Conservation (phyloP, 164 flowering plant genomes). For the Tinospora cordifolia region DNA sequence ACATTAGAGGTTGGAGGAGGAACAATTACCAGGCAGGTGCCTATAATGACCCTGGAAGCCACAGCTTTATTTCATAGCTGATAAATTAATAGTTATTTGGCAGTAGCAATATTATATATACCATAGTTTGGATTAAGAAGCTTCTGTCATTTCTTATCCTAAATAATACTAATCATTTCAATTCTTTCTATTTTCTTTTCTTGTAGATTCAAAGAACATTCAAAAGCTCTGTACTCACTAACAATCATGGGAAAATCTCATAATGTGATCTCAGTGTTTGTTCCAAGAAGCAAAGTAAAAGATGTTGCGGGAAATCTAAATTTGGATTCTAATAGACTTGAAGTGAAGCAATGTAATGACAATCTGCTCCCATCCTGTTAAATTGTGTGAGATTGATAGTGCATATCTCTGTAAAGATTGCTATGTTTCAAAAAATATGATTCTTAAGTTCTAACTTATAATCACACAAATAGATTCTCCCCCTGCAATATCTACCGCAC, state of each 20-base stretch:
- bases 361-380: not conserved
- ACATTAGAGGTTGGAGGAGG: slow-evolving; percentile 42
- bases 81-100: no score
- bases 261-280: slow-evolving; percentile 28
- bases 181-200: slow-evolving; percentile 2
- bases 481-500: slow-evolving; percentile 42
- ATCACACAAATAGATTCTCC: slow-evolving; percentile 27
- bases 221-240: slow-evolving; percentile 44
- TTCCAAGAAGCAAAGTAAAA: slow-evolving; percentile 43
- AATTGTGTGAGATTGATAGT: not conserved
- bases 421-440: not conserved
- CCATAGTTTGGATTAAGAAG: no score
- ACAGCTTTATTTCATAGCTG: no score
- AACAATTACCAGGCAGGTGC: slow-evolving; percentile 62
- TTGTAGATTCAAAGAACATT: slow-evolving; percentile 43
- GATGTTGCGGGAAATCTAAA: slow-evolving; percentile 57
- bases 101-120: no score
- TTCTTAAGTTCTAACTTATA: not conserved
- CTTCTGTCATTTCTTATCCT: not conserved
- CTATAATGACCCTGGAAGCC: slow-evolving; percentile 11
- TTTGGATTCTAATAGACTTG: slow-evolving; percentile 41
- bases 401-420: not conserved
- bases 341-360: slow-evolving; percentile 41
- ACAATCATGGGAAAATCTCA: slow-evolving; percentile 28
- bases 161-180: not conserved